Conservation (phyloP, 1,284 basidiomycete genomes). For the Sparassis latifolia region DNA sequence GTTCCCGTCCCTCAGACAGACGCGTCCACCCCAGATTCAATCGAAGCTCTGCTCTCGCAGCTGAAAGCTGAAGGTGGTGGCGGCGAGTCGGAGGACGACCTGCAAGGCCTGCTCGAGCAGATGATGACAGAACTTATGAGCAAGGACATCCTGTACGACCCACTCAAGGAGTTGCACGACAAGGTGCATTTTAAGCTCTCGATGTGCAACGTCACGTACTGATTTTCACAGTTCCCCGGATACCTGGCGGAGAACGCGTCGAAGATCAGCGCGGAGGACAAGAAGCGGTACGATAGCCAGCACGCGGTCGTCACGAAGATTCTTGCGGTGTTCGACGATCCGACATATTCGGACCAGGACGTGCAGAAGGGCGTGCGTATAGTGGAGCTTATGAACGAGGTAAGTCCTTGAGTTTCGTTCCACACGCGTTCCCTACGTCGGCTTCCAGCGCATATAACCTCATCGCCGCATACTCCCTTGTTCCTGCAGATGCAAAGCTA, state of each 20-base stretch:
- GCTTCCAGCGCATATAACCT: background rate
- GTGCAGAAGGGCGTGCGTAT: conserved; percentile 47
- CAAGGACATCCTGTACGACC: conserved; percentile 91
- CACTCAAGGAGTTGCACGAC: conserved; percentile 81
- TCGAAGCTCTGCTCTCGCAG: conserved; percentile 45
- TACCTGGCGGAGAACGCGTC: conserved; percentile 59
- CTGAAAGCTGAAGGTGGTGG: conserved; percentile 25
- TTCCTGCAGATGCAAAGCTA: conserved; percentile 69
- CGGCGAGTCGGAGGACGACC: conserved; percentile 50
- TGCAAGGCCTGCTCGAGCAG: conserved; percentile 76
- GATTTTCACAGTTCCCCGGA: conserved; percentile 61
- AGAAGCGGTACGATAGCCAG: conserved; percentile 68
- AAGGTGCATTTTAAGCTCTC: conserved; percentile 47
- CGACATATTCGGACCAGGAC: conserved; percentile 59
- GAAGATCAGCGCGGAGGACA: conserved; percentile 54
- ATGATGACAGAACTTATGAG: conserved; percentile 96
- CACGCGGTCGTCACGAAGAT: conserved; percentile 59
- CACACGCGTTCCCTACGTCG: background rate
- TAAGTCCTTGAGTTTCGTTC: conserved; percentile 28
- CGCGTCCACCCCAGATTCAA: conserved; percentile 23
- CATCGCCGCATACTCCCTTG: no score
- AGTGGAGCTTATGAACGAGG: conserved; percentile 73
- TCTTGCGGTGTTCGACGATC: conserved; percentile 68
- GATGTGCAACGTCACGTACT: background rate
- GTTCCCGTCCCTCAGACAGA: background rate